Evolutionary conservation across 148 eudicot species (phyloP).

Genomic region (Chenopodium album): DNA sequence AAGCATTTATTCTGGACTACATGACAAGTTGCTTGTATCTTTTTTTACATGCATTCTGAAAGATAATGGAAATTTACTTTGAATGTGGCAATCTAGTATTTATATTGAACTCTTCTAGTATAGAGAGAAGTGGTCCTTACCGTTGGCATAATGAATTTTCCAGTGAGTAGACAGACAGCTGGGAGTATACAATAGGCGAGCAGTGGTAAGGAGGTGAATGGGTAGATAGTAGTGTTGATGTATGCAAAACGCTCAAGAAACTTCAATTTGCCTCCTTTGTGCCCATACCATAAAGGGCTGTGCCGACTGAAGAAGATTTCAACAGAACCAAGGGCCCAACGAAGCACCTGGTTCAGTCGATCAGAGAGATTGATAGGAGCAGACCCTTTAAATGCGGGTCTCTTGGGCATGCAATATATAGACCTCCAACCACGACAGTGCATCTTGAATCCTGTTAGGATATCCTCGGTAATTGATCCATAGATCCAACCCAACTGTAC

Average conservation of each 20-base stretch:
- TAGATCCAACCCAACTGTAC: constrained; percentile 98
- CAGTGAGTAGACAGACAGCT: constrained; percentile 94
- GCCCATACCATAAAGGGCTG: constrained; percentile 85
- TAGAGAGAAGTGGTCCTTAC: constrained; percentile 37
- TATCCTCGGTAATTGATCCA: constrained; percentile 97
- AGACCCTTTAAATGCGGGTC: constrained; percentile 90
- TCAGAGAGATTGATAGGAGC: constrained; percentile 97
- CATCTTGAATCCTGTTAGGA: constrained; percentile 98
- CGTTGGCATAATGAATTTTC: constrained; percentile 99
- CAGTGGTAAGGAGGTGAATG: constrained; percentile 94
- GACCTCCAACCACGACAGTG: constrained; percentile 99
- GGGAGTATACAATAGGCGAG: constrained; percentile 93
- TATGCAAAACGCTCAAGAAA: constrained; percentile 95
- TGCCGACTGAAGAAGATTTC: constrained; percentile 97
- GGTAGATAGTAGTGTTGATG: constrained; percentile 88
- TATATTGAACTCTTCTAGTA: background rate
- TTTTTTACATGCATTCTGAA: constrained; percentile 1
- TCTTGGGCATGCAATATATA: constrained; percentile 91
- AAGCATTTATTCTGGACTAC: background rate
- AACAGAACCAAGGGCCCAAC: constrained; percentile 99
- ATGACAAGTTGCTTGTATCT: constrained; percentile 7
- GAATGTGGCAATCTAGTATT: background rate
- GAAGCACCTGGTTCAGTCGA: constrained; percentile 96
- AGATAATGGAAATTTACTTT: background rate
- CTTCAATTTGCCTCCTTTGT: constrained; percentile 84